Evolutionary conservation across 2,329 filamentous ascomycete genomes (phyloP).

Genomic region (Fonsecaea multimorphosa): DNA sequence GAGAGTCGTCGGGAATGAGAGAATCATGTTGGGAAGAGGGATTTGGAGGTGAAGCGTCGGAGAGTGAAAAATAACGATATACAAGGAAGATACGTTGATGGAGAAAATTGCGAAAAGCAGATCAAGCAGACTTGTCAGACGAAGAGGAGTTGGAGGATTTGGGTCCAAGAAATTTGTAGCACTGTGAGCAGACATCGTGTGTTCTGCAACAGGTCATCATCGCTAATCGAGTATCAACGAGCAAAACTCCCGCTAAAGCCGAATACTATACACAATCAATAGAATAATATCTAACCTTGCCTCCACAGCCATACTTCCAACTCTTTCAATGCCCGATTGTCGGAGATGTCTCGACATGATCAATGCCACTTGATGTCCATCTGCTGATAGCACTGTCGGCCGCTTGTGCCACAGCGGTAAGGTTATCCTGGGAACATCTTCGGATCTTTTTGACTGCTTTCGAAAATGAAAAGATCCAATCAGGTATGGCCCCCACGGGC

Average conservation of each 20-base stretch:
- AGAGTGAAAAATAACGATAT: background rate
- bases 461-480: background rate
- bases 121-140: background rate
- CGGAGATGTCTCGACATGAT: background rate
- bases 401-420: background rate
- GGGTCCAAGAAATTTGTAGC: background rate
- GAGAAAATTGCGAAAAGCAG: background rate
- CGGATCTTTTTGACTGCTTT: background rate
- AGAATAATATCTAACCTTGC: background rate
- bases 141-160: background rate
- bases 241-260: background rate
- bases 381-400: background rate
- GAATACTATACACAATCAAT: background rate
- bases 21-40: background rate
- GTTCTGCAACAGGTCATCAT: background rate
- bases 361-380: background rate
- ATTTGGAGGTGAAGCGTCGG: background rate
- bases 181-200: background rate
- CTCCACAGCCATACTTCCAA: background rate
- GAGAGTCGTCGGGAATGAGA: background rate
- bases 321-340: background rate
- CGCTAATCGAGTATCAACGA: background rate
- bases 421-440: background rate
- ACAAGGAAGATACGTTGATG: background rate
- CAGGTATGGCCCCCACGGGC: background rate